phyloP scores from a whole-genome alignment of 2,329 filamentous ascomycete genomes.

The Apiospora aurea region DNA sequence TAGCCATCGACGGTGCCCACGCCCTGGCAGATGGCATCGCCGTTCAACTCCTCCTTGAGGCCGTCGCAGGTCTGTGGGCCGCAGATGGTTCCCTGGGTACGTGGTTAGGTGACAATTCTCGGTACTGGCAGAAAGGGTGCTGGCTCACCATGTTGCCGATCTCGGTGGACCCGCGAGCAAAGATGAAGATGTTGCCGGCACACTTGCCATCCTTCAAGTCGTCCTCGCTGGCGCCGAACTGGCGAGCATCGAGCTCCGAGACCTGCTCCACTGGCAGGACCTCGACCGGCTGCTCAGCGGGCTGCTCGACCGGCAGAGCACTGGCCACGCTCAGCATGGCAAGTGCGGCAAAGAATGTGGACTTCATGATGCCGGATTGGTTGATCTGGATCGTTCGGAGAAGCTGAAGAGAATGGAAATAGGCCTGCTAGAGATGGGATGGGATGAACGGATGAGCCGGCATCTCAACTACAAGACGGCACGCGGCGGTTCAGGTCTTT shows the following conservation, averaged over 20 bases:
- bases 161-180: slow-evolving; percentile 45
- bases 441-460: not conserved
- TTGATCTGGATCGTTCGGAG: not conserved
- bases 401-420: not conserved
- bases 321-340: slow-evolving; percentile 25
- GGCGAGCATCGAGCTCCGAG: slow-evolving; percentile 25
- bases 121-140: not conserved
- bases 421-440: not conserved
- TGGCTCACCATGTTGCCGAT: slow-evolving; percentile 41
- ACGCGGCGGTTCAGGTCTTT: not conserved
- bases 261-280: slow-evolving; percentile 26
- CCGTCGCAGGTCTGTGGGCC: slow-evolving; percentile 40
- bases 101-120: not conserved
- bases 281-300: not conserved
- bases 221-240: slow-evolving; percentile 22
- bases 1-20: slow-evolving; percentile 41
- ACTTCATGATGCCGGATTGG: slow-evolving; percentile 27
- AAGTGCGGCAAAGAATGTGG: slow-evolving; percentile 23
- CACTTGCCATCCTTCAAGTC: slow-evolving; percentile 35
- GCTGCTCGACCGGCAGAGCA: slow-evolving; percentile 27
- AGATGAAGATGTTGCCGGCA: slow-evolving; percentile 43
- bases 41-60: slow-evolving; percentile 37
- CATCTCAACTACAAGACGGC: not conserved
- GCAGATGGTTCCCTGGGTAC: slow-evolving; percentile 38
- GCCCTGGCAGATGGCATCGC: slow-evolving; percentile 44